Percentiles rank a stretch among this genome's conserved stretches.
Evolutionary conservation across 106 monocot genomes (phyloP).

Genomic region (Dioscorea zingiberensis): DNA sequence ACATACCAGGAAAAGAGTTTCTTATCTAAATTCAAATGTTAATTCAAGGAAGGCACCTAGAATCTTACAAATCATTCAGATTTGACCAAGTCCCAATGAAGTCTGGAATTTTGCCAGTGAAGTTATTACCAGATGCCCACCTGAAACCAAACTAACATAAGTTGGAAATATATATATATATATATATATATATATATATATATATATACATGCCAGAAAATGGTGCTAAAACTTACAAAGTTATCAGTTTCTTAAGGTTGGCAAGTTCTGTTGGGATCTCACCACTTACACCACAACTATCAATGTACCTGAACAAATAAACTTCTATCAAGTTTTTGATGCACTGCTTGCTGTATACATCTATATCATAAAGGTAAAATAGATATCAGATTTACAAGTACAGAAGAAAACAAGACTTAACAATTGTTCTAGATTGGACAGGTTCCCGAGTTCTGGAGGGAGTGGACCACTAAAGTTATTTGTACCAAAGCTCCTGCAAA

Average conservation of each 20-base stretch:
- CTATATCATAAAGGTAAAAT: neutral
- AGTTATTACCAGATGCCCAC: conserved; percentile 57
- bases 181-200: too few relatives aligned
- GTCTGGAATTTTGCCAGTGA: conserved; percentile 75
- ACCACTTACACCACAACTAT: conserved; percentile 49
- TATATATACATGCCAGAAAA: too few relatives aligned
- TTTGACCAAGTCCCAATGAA: conserved; percentile 51
- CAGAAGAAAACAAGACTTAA: neutral
- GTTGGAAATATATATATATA: too few relatives aligned
- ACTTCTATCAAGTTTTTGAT: neutral
- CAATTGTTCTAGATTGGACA: conserved; percentile 32
- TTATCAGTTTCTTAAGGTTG: conserved; percentile 41
- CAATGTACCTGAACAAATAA: conserved; percentile 43
- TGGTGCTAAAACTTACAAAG: conserved; percentile 19
- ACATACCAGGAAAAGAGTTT: too few relatives aligned
- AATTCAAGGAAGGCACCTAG: neutral
- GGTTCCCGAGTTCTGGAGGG: conserved; percentile 33
- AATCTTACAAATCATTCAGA: conserved; percentile 52
- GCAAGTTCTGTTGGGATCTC: conserved; percentile 49
- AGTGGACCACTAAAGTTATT: conserved; percentile 27
- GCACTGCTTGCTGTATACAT: neutral
- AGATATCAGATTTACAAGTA: neutral
- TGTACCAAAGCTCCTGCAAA: conserved; percentile 20
- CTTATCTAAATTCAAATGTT: too few relatives aligned
- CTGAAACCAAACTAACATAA: conserved; percentile 22